Percentiles rank a stretch among this genome's conserved stretches.
Conservation (phyloP, 345 rosid genomes). For the Euclidium syriacum region DNA sequence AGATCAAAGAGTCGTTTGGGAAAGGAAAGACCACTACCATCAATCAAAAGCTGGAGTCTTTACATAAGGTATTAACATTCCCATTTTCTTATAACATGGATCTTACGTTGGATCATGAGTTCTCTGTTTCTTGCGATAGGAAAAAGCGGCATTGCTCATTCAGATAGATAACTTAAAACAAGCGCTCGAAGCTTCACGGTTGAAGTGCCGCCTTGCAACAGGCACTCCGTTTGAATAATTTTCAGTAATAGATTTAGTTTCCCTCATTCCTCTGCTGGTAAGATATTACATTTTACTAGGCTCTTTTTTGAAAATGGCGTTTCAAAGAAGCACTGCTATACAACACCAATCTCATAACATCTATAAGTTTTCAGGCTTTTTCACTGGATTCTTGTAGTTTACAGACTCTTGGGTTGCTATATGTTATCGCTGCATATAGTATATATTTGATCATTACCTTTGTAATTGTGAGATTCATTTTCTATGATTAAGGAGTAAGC, state of each 20-base stretch:
- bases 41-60: slow-evolving; percentile 38
- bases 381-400: background rate
- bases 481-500: no score
- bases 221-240: background rate
- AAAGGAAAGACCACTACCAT: slow-evolving; percentile 31
- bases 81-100: background rate
- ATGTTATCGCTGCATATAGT: background rate
- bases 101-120: background rate
- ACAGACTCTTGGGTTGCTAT: background rate
- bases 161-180: slow-evolving; percentile 43
- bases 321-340: no score
- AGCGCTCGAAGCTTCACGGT: slow-evolving; percentile 41
- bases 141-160: slow-evolving; percentile 43
- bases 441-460: no score
- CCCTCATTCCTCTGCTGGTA: background rate
- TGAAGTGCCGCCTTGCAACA: slow-evolving; percentile 36
- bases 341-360: background rate
- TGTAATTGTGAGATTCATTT: no score
- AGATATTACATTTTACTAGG: background rate
- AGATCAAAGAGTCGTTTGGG: slow-evolving; percentile 46
- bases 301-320: background rate
- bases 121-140: slow-evolving; percentile 39
- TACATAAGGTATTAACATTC: slow-evolving; percentile 56
- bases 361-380: background rate
- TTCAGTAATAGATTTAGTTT: background rate